Percentiles rank a stretch among this genome's conserved stretches.
phyloP scores from a whole-genome alignment of 345 rosid genomes.

The Viola odorata region DNA sequence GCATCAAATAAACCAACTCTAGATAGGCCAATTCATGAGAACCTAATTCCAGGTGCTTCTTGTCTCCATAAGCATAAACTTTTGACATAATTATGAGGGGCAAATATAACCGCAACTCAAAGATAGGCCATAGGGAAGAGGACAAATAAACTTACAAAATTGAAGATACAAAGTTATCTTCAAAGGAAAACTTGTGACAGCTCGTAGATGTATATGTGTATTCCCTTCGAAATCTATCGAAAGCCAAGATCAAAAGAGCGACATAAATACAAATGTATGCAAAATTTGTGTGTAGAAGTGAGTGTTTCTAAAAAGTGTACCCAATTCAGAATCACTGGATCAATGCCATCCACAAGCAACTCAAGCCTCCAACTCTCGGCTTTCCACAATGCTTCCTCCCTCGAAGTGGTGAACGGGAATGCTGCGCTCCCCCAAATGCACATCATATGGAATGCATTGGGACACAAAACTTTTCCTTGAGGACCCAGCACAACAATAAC shows the following conservation, averaged over 20 bases:
- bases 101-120: too few species aligned
- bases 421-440: slow-evolving; percentile 94
- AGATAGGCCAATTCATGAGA: too few species aligned
- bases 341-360: slow-evolving; percentile 73
- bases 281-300: neutral
- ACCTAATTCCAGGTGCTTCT: too few species aligned
- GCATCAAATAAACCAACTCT: too few species aligned
- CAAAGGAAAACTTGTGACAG: too few species aligned
- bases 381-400: slow-evolving; percentile 82
- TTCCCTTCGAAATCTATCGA: slow-evolving; percentile 29
- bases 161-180: too few species aligned
- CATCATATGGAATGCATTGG: slow-evolving; percentile 93
- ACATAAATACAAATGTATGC: neutral
- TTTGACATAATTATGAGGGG: too few species aligned
- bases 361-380: slow-evolving; percentile 70
- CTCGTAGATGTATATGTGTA: slow-evolving; percentile 41
- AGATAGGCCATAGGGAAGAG: too few species aligned
- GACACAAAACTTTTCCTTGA: slow-evolving; percentile 64
- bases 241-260: neutral
- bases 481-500: slow-evolving; percentile 84
- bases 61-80: too few species aligned
- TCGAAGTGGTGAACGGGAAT: slow-evolving; percentile 67
- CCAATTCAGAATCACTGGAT: slow-evolving; percentile 59
- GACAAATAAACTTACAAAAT: too few species aligned
- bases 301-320: slow-evolving; percentile 26